Evolutionary conservation across 2,329 filamentous ascomycete genomes (phyloP), one percentile per base, ranked within the genome.

Genomic region (Pezicula carpinea): DNA sequence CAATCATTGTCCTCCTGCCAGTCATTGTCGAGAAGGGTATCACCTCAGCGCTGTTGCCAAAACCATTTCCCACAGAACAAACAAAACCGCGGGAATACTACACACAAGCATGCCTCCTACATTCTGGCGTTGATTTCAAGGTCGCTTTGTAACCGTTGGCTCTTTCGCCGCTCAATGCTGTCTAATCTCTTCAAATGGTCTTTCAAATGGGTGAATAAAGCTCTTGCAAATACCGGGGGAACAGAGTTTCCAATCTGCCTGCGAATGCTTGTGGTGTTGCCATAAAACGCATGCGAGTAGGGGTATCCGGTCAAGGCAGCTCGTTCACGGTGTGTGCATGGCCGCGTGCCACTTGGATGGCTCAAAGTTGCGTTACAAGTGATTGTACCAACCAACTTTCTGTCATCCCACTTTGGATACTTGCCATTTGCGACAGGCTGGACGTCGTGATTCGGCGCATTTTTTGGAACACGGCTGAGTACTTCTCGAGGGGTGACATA

Each of bases 171-270:
- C 6, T 29, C 4, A 18, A 46, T 36, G 11, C 44, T 43, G 42
- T 58, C 54, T 5, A 36, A 34, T 17, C 42, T 40, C 40, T 55
- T 47, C 7, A 58, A 34, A 1, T 67, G 70, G 1, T 72, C 73
- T 51, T 58, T 60, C 35, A 52, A 45, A 0, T 70, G 69, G 49
- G 58, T 59, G 34, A 65, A 59, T 26, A 65, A 53, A 0, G 71
- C 62, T 14, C 64, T 61, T 2, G 79, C 77, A 0, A 76, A 73
- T 14, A 68, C 67, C 0, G 86, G 79, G 0, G 87, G 85, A n/a
- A 91, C 88, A 0, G 87, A 87, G 56, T 92, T 92, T 0, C 88
- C 89, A 53, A 92, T 87, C 60, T 90, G 86, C 50, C 71, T 76
- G 52, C 76, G 75, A 14, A 79, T 67, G n/a, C 5, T 63, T 61